Evolutionary conservation across 2,329 filamentous ascomycete species (phyloP).

Genomic region (Phialophora chinensis): DNA sequence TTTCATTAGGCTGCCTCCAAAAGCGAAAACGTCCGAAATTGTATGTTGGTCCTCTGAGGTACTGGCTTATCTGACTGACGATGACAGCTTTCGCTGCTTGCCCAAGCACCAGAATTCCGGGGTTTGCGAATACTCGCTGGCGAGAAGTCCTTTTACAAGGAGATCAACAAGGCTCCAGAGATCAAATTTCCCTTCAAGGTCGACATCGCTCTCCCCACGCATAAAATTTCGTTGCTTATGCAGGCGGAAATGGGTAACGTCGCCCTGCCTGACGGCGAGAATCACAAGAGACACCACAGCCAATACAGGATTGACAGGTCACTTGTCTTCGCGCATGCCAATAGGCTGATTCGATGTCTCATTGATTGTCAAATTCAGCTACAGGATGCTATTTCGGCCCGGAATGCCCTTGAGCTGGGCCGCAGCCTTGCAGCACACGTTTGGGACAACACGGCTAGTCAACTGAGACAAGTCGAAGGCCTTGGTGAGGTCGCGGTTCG

Average conservation of each 20-base stretch:
- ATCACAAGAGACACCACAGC: slow-evolving; percentile 57
- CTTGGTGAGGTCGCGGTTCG: slow-evolving; percentile 77
- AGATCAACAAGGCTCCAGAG: slow-evolving; percentile 70
- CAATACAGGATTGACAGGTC: slow-evolving; percentile 59
- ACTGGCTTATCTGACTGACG: slow-evolving; percentile 7
- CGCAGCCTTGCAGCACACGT: slow-evolving; percentile 74
- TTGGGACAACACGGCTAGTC: slow-evolving; percentile 82
- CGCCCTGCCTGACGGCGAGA: slow-evolving; percentile 66
- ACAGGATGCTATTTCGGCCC: slow-evolving; percentile 70
- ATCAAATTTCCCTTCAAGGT: slow-evolving; percentile 75
- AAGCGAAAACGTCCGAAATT: slow-evolving; percentile 69
- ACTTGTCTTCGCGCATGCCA: slow-evolving; percentile 70
- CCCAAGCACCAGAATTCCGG: slow-evolving; percentile 73
- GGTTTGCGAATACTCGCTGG: slow-evolving; percentile 72
- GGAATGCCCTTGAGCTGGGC: slow-evolving; percentile 75
- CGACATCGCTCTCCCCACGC: slow-evolving; percentile 67
- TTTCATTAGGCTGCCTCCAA: slow-evolving; percentile 67
- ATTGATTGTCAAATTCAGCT: slow-evolving; percentile 71
- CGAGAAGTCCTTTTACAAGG: slow-evolving; percentile 73
- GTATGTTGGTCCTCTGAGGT: slow-evolving; percentile 54
- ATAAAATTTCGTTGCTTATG: slow-evolving; percentile 80
- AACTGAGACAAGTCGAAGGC: slow-evolving; percentile 81
- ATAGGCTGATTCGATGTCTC: slow-evolving; percentile 74
- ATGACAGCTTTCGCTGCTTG: slow-evolving; percentile 67
- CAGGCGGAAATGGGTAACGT: slow-evolving; percentile 74